phyloP scores from a whole-genome alignment of 768 basidiomycete species.

The Tulasnella sp. region DNA sequence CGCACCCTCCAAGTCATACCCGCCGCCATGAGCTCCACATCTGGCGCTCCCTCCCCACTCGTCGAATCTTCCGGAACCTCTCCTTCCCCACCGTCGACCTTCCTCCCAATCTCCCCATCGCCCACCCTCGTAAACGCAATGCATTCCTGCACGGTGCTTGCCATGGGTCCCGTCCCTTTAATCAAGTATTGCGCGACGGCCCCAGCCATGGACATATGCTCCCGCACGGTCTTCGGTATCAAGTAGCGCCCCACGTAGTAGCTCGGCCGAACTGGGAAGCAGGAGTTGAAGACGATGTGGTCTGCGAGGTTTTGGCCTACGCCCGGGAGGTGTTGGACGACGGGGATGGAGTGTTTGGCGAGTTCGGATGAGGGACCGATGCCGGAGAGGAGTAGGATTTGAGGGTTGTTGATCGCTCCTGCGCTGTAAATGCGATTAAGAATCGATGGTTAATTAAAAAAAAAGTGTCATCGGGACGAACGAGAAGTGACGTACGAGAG shows the following conservation, averaged over 20 bases:
- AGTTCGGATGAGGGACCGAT: conserved; percentile 66
- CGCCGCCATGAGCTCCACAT: conserved; percentile 28
- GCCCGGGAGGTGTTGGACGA: conserved; percentile 61
- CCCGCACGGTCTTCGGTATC: neutral
- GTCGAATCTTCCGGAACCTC: conserved; percentile 19
- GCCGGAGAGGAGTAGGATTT: conserved; percentile 47
- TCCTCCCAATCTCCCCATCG: neutral
- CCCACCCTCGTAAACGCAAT: conserved; percentile 1
- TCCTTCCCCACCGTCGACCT: neutral
- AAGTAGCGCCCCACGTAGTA: neutral
- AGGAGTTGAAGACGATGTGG: conserved; percentile 47
- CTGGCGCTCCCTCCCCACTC: conserved; percentile 24
- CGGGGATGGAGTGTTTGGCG: conserved; percentile 49
- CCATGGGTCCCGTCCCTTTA: neutral
- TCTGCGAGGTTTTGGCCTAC: conserved; percentile 76
- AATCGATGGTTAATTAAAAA: neutral
- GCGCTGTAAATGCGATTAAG: conserved; percentile 33
- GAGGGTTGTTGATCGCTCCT: conserved; percentile 42
- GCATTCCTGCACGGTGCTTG: neutral
- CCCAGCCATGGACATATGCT: neutral
- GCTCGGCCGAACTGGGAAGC: neutral
- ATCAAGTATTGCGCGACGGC: neutral
- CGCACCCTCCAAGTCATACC: neutral
- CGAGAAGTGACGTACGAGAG: conserved; percentile 27
- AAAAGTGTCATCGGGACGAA: neutral